Evolutionary conservation across 78 protist species (phyloP), one percentile per base, ranked within the genome.

Genomic region (Protostelium mycophagum): DNA sequence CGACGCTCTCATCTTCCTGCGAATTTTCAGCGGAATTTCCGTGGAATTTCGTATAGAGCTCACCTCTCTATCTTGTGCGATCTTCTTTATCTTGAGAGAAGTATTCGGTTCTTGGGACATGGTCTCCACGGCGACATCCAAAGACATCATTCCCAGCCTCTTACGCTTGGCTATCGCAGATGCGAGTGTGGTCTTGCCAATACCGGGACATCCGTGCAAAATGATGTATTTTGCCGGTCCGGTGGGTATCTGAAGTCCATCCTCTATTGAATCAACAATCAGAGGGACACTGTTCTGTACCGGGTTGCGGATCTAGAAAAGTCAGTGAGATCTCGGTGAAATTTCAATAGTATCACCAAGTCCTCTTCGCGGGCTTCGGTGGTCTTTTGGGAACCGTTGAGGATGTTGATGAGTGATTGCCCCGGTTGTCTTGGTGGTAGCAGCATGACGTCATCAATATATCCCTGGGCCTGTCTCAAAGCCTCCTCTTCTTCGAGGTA

Each of bases 401-500:
- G 73, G 16, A 51, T 5, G 16, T 51, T 51, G 31, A 51, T 25
- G 28, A 92, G n/a, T 0, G 91, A 87, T 0, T 38, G 90, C 29
- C 92, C 90, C 0, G 92, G 38, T 0, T 16, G 37, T 16, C 93
- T 85, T 38, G 87, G 93, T 36, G 63, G 36, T 28, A 83, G 83
- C 34, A 34, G 86, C 10, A 90, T 87, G 10, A 25, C 38, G 34
- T 63, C 63, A 23, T 34, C 37, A 28, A 34, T 9, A 35, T 35
- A 0, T 36, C 34, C 38, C 34, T 1, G 1, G 34, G 84, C 63
- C 9, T 85, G 83, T 0, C 90, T 38, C 86, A 93, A 39, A 29
- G 89, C 28, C 28, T 23, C 31, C 83, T 93, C 93, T 38, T 93
- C 93, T 35, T 83, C 63, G 73, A 34, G 34, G 86, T 83, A 88